A percentile compares a stretch with the other conserved stretches of the same genome.
These are phyloP conservation scores for Aspergillus haitiensis DNA, from an alignment of 495 filamentous ascomycete genomes.

Conservation along the genomic window DNA sequence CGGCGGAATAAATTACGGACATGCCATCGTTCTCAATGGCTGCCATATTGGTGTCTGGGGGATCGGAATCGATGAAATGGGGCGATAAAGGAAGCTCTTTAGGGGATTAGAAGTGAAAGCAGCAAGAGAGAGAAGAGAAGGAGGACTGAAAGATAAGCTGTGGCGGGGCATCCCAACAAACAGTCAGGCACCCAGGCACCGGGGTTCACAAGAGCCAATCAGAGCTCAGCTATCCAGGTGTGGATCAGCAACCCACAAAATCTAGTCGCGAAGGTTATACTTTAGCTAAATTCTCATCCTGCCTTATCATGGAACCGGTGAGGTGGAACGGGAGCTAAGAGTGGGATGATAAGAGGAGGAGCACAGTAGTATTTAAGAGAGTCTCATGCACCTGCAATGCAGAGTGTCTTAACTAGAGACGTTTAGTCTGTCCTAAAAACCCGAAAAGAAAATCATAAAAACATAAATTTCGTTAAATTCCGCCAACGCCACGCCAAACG, in stretches of 20 bases:
- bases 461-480: not conserved
- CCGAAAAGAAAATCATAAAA: not conserved
- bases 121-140: conserved; percentile 4
- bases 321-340: not conserved
- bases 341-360: not conserved
- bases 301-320: not conserved
- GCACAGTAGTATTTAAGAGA: too few relatives aligned
- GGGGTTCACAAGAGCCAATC: conserved; percentile 27
- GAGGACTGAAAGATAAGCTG: not conserved
- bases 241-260: not conserved
- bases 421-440: not conserved
- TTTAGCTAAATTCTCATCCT: not conserved
- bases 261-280: not conserved
- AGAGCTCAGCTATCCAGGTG: not conserved
- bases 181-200: conserved; percentile 31
- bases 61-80: not conserved
- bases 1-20: conserved; percentile 55
- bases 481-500: not conserved
- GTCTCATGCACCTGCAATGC: too few relatives aligned
- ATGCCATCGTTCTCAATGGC: conserved; percentile 36
- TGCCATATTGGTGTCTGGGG: conserved; percentile 28
- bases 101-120: conserved; percentile 2
- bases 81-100: not conserved
- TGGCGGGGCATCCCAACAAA: not conserved
- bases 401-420: too few relatives aligned